These are phyloP conservation scores for Encephalitozoon romaleae DNA, from an alignment of 371 early-diverging fungal species.

Conservation along the genomic window DNA sequence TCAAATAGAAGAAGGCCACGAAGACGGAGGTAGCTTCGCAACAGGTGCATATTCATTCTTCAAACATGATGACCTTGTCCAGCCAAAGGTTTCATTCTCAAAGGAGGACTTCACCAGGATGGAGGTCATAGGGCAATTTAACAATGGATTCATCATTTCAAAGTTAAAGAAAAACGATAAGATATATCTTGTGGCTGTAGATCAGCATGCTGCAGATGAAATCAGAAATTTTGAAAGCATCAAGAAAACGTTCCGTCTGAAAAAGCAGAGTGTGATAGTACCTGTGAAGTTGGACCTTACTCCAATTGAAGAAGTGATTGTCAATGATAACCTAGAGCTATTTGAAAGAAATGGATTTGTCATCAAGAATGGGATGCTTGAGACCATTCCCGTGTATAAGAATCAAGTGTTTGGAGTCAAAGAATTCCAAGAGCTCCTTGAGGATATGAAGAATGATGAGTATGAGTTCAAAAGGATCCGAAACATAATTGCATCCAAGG, in stretches of 20 bases:
- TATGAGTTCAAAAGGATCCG: constrained; percentile 8
- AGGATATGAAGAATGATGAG: constrained; percentile 42
- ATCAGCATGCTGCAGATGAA: constrained; percentile 95
- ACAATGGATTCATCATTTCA: constrained; percentile 85
- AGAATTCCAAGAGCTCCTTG: constrained; percentile 53
- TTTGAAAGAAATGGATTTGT: constrained; percentile 62
- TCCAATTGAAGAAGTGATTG: constrained; percentile 69
- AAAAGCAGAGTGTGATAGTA: constrained; percentile 64
- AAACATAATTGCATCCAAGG: constrained; percentile 64
- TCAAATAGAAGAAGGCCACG: not conserved
- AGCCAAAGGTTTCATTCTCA: constrained; percentile 1
- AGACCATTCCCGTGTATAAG: constrained; percentile 50
- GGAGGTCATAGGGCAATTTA: constrained; percentile 87
- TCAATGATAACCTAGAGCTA: constrained; percentile 67
- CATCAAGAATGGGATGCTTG: constrained; percentile 29
- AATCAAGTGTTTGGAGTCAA: constrained; percentile 39
- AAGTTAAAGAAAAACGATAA: constrained; percentile 61
- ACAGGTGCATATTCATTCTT: not conserved
- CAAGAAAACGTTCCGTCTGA: constrained; percentile 48
- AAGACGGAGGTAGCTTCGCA: not conserved
- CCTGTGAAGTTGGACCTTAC: constrained; percentile 67
- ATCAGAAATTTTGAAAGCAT: constrained; percentile 81
- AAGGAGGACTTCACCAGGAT: constrained; percentile 74
- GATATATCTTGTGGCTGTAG: constrained; percentile 76
- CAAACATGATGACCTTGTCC: not conserved